Base-by-base conservation (phyloP, 352 stramenopile genomes). In the Pythium volutum region DNA sequence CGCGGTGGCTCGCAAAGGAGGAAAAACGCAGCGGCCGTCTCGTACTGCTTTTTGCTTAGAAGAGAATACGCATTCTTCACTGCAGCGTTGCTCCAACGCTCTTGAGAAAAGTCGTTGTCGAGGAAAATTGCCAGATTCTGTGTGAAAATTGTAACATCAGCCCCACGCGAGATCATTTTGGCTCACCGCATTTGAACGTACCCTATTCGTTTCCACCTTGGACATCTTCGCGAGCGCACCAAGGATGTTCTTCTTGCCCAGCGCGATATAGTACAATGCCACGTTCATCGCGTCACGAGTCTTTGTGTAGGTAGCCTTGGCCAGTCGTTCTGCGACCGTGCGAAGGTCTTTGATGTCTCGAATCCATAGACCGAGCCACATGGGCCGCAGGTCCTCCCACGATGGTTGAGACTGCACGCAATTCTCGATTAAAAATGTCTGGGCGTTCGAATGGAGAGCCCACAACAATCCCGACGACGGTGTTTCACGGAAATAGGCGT, bases 11-110 rank as follows among this genome's bases (percentile, higher is more conserved):
- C 79, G 46, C 90, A 87, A 22, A 98, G 64, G 20, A 98, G 72
- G 71, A 98, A 98, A 63, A 98, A 98, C 6, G 89, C 83, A 11
- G 93, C 85, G 12, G 93, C 94, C 12, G 74, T 69, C 52, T 87
- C 73, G 67, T 98, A 98, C 45, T 93, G 88, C 31, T 97, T 92
- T 67, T 98, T 98, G 33, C 88, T 79, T 11, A 98, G 73, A 42
- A 98, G 70, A 45, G 93, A 97, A 70, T 97, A 98, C 8, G 93
- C 95, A 70, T 98, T 98, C 57, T 96, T 98, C 43, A 98, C 86
- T 14, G 93, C 95, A 29, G 95, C 92, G 55, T 80, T 79, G 36
- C 67, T 81, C 86, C 86, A 95, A 25, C 84, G 78, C 54, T 93
- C 86, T 55, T 92, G 78, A 20, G 73, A 76, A 50, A 95, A 95